Base-by-base conservation (phyloP, 768 basidiomycete species). In the Terana coerulea region DNA sequence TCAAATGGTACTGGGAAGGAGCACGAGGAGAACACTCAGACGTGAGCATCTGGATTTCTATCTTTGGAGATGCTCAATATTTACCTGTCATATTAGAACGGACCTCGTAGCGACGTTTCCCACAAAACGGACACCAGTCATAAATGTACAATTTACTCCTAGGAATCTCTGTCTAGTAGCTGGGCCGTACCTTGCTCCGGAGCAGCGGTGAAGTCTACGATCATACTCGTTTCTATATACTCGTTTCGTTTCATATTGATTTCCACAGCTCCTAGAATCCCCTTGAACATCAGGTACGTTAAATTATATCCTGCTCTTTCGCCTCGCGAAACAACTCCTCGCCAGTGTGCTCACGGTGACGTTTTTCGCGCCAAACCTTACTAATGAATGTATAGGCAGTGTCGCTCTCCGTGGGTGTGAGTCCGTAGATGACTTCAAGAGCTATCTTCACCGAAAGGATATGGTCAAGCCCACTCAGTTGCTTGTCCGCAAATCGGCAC, bases 111-210 rank as follows among this genome's bases (percentile, higher is more conserved):
- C 90, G 2, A 95, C 95, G 0, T 97, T 93, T 66, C 89, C 90
- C 6, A 99, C 97, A 26, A 99, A 98, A 73, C 80, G 94, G 48
- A 98, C 97, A 24, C 95, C 97, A 1, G 80, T 98, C 58, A 81
- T 83, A 22, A 88, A 95, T 61, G 85, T 94, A 9, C 91, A 97
- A 59, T 97, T 98, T 62, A 98, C 97, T 8, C 83, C 93, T 25
- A 81, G 95, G 12, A 99, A 99, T 68, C 77, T 99, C 29, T 95
- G 92, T 67, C 71, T 98, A 50, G 91, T 88, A 39, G 87, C 88
- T 15, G 95, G 95, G 5, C 76, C 75, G 36, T 87, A 84, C 64
- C 70, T 83, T 35, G 71, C 86, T 19, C 75, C 81, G 0, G 86
- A 86, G 51, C 64, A 71, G 46, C 72, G 79, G 66, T 82, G 61